phyloP scores from a whole-genome alignment of 2,329 filamentous ascomycete species.

The Apiospora kogelbergensis region DNA sequence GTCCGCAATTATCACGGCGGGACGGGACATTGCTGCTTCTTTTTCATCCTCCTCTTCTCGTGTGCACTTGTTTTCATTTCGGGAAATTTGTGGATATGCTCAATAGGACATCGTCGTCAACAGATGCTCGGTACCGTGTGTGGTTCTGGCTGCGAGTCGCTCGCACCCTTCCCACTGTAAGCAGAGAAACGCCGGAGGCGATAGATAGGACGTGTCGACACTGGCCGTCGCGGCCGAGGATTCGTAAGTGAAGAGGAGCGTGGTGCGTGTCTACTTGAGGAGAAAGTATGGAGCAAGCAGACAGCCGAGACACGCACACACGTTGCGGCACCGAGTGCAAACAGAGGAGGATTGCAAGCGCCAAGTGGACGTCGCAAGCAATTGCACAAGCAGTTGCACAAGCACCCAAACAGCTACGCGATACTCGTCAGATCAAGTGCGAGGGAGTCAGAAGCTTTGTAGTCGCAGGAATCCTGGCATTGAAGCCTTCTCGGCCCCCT shows the following conservation, averaged over 20 bases:
- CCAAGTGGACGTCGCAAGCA: not conserved
- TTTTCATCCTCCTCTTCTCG: not conserved
- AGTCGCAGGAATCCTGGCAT: not conserved
- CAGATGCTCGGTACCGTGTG: not conserved
- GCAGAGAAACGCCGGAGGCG: not conserved
- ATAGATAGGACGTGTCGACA: not conserved
- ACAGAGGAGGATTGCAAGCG: not conserved
- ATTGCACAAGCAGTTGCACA: slow-evolving; percentile 3
- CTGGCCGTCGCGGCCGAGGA: not conserved
- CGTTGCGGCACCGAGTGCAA: not conserved
- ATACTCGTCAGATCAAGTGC: not conserved
- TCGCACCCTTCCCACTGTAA: not conserved
- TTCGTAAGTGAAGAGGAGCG: not conserved
- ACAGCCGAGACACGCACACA: not conserved
- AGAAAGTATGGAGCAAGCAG: not conserved
- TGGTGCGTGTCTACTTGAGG: not conserved
- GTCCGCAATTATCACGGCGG: not conserved
- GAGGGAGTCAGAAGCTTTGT: slow-evolving; percentile 1
- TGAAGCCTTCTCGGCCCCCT: not conserved
- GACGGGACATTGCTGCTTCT: not conserved
- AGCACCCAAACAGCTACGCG: not conserved
- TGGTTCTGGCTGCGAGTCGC: not conserved
- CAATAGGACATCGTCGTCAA: not conserved
- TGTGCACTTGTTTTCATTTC: not conserved
- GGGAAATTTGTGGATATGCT: not conserved